Base-by-base conservation (phyloP, 2,329 filamentous ascomycete species). In the Apiospora marii region DNA sequence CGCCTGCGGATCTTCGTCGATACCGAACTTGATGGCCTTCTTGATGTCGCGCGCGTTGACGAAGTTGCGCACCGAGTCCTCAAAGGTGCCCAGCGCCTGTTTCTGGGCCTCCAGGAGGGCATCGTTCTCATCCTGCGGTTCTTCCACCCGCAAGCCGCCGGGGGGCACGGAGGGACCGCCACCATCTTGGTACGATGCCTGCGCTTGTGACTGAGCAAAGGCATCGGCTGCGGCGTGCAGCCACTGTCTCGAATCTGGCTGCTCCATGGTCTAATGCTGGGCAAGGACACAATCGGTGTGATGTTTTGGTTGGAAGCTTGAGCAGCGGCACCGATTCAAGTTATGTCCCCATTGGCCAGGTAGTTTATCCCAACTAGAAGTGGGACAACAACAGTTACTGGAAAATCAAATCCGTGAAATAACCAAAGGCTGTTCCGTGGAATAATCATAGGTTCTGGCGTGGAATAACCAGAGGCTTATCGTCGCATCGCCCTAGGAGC, bases 41-140 rank as follows among this genome's bases (percentile, higher is more conserved):
- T 71, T 64, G 13, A 71, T 22, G 37, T 44, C 71, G 30, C 71
- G 68, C 24, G 49, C 73, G n/a, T 64, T 71, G 27, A 69, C 71
- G n/a, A 71, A 72, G 30, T 67, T 74, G 10, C 69, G 68, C n/a
- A 72, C 64, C n/a, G 71, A 72, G 46, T 72, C 73, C 30, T 74
- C 67, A 22, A 74, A 72, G 8, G 73, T 71, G n/a, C 70, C 30
- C 30, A 72, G 37, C n/a, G 70, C 71, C 16, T 72, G 68, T 24
- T 74, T 71, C 71, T 71, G 51, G 22, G 41, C 8, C 34, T 68
- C 61, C 48, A 74, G 43, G 3, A 74, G 72, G 4, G 71, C 58
- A 37, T 74, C 72, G 24, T 48, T 46, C 41, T 46, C 58, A n/a
- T 37, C 58, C n/a, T 22, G 5, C 16, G 53, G 53, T 22, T 34